Conservation (phyloP, 2,329 filamentous ascomycete genomes). For the Dendrostoma leiphaemia region DNA sequence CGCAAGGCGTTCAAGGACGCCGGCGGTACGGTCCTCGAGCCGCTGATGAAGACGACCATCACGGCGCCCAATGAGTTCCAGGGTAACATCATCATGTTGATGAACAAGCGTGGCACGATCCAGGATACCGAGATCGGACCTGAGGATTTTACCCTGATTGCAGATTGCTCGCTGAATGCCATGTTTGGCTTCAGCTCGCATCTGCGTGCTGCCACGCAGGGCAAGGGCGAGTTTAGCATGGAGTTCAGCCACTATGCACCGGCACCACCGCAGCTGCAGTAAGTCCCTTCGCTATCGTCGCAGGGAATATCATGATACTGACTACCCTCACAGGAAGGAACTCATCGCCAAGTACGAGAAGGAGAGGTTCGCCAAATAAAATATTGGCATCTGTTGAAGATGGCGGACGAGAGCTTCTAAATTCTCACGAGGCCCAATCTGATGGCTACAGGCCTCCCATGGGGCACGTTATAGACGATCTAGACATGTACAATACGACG, state of each 20-base stretch:
- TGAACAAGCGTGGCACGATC: constrained; percentile 97
- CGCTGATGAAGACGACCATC: constrained; percentile 97
- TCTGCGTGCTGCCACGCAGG: constrained; percentile 88
- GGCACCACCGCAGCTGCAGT: constrained; percentile 86
- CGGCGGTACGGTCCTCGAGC: constrained; percentile 83
- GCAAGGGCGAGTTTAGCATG: constrained; percentile 98
- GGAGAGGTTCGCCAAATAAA: constrained; percentile 32
- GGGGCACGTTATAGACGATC: constrained; percentile 2
- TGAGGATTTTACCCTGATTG: constrained; percentile 90
- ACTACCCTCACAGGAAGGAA: constrained; percentile 49
- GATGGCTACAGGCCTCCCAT: neutral
- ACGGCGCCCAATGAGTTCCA: constrained; percentile 97
- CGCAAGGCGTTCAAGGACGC: constrained; percentile 84
- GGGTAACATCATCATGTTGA: constrained; percentile 86
- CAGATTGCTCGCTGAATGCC: constrained; percentile 89
- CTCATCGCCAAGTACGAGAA: constrained; percentile 58
- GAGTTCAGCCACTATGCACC: constrained; percentile 96
- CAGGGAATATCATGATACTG: no score
- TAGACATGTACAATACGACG: constrained; percentile 13
- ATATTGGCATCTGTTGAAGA: neutral
- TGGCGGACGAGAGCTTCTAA: neutral
- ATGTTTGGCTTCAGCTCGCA: constrained; percentile 98
- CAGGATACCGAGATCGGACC: constrained; percentile 91
- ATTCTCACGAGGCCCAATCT: neutral
- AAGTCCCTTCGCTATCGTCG: no score